Evolutionary conservation across 2,329 filamentous ascomycete species (phyloP).

Genomic region (Sphaerulina populicola): DNA sequence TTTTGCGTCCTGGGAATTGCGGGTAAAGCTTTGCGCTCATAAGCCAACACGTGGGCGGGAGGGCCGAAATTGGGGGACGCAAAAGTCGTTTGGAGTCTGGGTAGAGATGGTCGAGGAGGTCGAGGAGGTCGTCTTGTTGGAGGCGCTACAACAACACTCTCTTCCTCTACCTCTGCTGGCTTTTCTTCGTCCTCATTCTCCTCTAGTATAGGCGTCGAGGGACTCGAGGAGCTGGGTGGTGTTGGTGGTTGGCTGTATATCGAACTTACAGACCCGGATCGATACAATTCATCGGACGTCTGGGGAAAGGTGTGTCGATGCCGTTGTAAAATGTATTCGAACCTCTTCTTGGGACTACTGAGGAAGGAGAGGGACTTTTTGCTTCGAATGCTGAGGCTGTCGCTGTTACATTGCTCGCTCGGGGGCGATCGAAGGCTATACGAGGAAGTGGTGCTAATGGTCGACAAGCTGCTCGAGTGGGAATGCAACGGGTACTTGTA

Average conservation of each 20-base stretch:
- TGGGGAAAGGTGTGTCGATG: conserved; percentile 24
- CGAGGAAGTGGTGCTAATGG: conserved; percentile 18
- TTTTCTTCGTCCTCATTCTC: background rate
- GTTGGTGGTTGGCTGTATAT: conserved; percentile 1
- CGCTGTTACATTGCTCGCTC: conserved; percentile 21
- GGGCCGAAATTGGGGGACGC: conserved; percentile 15
- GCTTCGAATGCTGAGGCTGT: conserved; percentile 19
- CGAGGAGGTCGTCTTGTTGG: background rate
- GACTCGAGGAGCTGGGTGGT: conserved; percentile 10
- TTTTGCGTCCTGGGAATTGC: conserved; percentile 2
- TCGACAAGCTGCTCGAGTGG: conserved; percentile 26
- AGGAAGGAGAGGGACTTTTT: conserved; percentile 22
- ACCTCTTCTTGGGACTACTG: conserved; percentile 16
- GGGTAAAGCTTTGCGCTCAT: conserved; percentile 20
- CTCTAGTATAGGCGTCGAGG: conserved; percentile 1
- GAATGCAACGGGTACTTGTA: conserved; percentile 24
- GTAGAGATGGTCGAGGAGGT: conserved; percentile 23
- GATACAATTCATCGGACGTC: conserved; percentile 10
- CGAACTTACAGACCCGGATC: conserved; percentile 5
- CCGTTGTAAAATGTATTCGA: conserved; percentile 21
- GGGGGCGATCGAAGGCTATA: conserved; percentile 23
- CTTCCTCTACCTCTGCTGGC: too few species aligned
- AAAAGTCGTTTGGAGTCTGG: conserved; percentile 22
- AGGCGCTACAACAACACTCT: background rate
- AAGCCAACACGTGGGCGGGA: conserved; percentile 14